A percentile compares a stretch with the other conserved stretches of the same genome.
These are phyloP conservation scores for Ophiosphaerella herpotricha DNA, from an alignment of 2,329 filamentous ascomycete species.

Conservation along the genomic window DNA sequence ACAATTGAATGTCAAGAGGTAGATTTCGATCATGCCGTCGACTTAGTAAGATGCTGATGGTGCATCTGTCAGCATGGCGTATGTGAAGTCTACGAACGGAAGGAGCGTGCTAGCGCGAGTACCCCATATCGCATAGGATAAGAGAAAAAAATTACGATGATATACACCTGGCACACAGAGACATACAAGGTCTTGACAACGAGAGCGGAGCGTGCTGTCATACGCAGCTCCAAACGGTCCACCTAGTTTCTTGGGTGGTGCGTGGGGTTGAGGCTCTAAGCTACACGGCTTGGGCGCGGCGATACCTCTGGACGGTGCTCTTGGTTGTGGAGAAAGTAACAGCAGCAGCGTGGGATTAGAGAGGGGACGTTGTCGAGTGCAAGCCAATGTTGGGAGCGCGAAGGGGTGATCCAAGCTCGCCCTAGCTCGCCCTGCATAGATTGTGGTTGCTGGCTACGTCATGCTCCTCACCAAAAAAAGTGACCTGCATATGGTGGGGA, in stretches of 20 bases:
- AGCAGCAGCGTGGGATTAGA: slow-evolving; percentile 26
- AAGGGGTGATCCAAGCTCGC: slow-evolving; percentile 18
- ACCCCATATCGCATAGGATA: too few species aligned
- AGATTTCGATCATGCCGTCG: slow-evolving; percentile 61
- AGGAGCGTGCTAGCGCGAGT: too few species aligned
- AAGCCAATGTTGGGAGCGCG: slow-evolving; percentile 9
- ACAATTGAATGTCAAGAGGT: slow-evolving; percentile 90
- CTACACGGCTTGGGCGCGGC: not conserved
- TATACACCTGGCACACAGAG: too few species aligned
- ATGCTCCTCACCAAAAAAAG: slow-evolving; percentile 20
- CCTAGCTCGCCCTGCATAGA: slow-evolving; percentile 27
- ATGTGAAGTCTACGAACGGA: not conserved
- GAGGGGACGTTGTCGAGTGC: slow-evolving; percentile 21
- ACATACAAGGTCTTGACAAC: not conserved
- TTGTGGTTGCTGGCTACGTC: slow-evolving; percentile 27
- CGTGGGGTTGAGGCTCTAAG: not conserved
- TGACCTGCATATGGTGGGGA: slow-evolving; percentile 18
- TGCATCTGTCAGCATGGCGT: slow-evolving; percentile 27
- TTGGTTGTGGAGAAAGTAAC: slow-evolving; percentile 21
- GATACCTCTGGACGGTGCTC: slow-evolving; percentile 17
- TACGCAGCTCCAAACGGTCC: too few species aligned
- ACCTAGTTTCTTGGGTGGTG: not conserved
- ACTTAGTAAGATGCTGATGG: slow-evolving; percentile 10
- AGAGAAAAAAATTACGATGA: too few species aligned
- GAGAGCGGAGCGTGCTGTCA: too few species aligned